These are phyloP conservation scores for Spiraea crenata DNA, from an alignment of 331 rosid species.

Conservation along the genomic window DNA sequence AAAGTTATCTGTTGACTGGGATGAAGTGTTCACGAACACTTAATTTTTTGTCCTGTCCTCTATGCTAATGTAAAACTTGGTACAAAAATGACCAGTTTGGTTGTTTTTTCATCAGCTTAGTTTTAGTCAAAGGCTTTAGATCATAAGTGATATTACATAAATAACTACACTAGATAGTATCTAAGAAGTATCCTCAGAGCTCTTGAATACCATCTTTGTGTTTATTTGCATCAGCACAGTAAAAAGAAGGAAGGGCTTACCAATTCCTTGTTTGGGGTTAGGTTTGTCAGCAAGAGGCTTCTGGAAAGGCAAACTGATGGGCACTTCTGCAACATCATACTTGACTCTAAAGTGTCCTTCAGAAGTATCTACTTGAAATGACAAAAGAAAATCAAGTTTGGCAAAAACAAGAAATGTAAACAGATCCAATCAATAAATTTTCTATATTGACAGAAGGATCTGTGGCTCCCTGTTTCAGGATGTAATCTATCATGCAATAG, in stretches of 20 bases:
- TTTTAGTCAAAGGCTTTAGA: background rate
- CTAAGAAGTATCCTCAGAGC: background rate
- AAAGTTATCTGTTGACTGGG: background rate
- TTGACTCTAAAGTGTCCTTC: slow-evolving; percentile 82
- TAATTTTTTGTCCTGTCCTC: background rate
- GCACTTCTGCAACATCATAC: slow-evolving; percentile 78
- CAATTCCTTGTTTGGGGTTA: slow-evolving; percentile 97
- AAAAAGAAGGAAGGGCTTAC: slow-evolving; percentile 45
- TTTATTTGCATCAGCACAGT: background rate
- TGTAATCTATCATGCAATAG: background rate
- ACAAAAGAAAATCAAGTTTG: background rate
- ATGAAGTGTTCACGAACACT: background rate
- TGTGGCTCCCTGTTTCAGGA: background rate
- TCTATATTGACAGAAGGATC: slow-evolving; percentile 4
- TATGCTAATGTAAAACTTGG: background rate
- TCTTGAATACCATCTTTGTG: background rate
- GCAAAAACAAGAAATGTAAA: background rate
- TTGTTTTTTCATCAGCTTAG: background rate
- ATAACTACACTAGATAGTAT: background rate
- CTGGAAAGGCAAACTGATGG: slow-evolving; percentile 79
- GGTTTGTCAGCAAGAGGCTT: slow-evolving; percentile 96
- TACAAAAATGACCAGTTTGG: background rate
- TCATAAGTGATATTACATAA: background rate
- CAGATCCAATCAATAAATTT: slow-evolving; percentile 10
- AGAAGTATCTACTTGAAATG: slow-evolving; percentile 46